phyloP scores from a whole-genome alignment of 1,284 basidiomycete genomes.

The Cutaneotrichosporon sp. region DNA sequence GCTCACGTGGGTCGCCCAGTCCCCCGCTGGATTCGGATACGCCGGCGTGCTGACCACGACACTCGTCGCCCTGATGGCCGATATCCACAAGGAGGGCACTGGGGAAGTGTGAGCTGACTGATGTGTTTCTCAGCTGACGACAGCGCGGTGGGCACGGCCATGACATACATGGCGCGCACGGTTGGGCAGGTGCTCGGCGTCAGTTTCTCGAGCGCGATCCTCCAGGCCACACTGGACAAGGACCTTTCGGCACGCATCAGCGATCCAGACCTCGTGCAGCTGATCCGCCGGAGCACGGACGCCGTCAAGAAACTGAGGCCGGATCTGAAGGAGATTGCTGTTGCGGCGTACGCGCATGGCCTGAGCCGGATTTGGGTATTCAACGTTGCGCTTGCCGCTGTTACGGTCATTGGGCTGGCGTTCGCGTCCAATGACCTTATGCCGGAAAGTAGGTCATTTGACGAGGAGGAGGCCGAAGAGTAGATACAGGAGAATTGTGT shows the following conservation, averaged over 20 bases:
- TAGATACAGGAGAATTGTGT: neutral
- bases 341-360: slow-evolving; percentile 75
- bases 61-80: slow-evolving; percentile 38
- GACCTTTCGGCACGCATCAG: slow-evolving; percentile 64
- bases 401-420: slow-evolving; percentile 25
- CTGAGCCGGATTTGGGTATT: slow-evolving; percentile 79
- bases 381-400: slow-evolving; percentile 53
- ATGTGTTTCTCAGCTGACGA: neutral
- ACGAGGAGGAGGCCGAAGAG: slow-evolving; percentile 9
- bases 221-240: slow-evolving; percentile 67
- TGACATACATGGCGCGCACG: slow-evolving; percentile 83
- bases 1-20: slow-evolving; percentile 34
- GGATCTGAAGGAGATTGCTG: slow-evolving; percentile 59
- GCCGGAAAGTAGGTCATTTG: slow-evolving; percentile 13
- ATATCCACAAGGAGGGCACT: slow-evolving; percentile 31
- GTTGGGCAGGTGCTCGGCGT: slow-evolving; percentile 90
- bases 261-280: slow-evolving; percentile 58
- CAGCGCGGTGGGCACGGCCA: slow-evolving; percentile 70
- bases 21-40: slow-evolving; percentile 37
- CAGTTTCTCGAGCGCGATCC: slow-evolving; percentile 68
- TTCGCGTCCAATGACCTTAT: slow-evolving; percentile 34
- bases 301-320: slow-evolving; percentile 69
- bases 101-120: slow-evolving; percentile 32
- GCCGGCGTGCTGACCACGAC: slow-evolving; percentile 35
- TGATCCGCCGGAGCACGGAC: slow-evolving; percentile 68